Evolutionary conservation across 1,284 basidiomycete genomes (phyloP), one percentile per base, ranked within the genome.

Genomic region (Megacollybia platyphylla): DNA sequence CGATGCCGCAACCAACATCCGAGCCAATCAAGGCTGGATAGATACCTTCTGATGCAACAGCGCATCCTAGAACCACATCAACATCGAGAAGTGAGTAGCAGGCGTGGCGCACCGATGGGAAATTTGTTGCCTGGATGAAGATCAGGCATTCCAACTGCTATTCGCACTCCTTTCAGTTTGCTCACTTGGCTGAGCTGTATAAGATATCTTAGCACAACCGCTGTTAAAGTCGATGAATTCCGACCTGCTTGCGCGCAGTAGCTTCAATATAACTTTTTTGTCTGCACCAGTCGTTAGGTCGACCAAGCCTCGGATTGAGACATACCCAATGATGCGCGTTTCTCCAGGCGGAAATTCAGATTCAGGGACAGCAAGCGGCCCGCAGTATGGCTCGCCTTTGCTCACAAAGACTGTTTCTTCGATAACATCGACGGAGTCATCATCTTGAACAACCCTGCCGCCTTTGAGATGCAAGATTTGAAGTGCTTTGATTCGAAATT

Each of bases 11-110:
- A 5, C 62, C 62, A 36, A 63, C 57, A 46, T 64, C 62, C 1
- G 58, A 60, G 26, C 61, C 61, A 35, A 65, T 63, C 35, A 64
- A 52, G 9, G 62, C 60, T 15, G 63, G 62, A 40, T 62, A 64
- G 32, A 64, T 50, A 8, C 60, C 61, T 35, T 60, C 54, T 26
- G 55, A 50, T 17, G 53, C 57, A 27, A 62, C 52, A n/a, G 58
- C 58, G 41, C 59, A 62, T 28, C 59, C 61, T 56, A 30, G 9
- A 31, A 26, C 36, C 29, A 36, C 8, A 11, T 36, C 18, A 37
- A 18, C n/a, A 4, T 5, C 1, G 18, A 17, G 10, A 17, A 20
- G 5, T 15, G 11, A 10, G 5, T 1, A 8, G 5, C 3, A 10
- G 36, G 20, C 15, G 36, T 13, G n/a, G 35, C 40, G 15, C 7